Base-by-base conservation (phyloP, 192 early-diverging fungal genomes). In the Podila epicladia region DNA sequence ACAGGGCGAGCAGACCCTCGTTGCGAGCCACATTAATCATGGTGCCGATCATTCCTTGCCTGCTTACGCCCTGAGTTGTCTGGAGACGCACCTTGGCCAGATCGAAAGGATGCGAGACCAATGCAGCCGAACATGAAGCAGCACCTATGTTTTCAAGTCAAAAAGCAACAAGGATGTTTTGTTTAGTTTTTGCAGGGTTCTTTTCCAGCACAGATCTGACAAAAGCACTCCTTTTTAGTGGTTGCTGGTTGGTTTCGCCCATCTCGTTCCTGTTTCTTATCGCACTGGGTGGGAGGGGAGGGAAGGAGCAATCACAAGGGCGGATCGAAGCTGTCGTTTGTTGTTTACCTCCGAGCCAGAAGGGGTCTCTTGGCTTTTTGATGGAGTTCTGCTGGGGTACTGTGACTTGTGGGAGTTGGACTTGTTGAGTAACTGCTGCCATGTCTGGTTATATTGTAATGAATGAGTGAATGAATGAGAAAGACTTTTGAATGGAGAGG, bases 51-150 rank as follows among this genome's bases (percentile, higher is more conserved):
- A 94, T 87, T 41, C 92, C 92, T 38, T 58, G 83, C 49, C 71
- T 78, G 3, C 64, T 79, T 20, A 83, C 74, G 4, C 91, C 91
- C 33, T 93, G 93, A 29, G 85, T 86, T 17, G 95, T 99, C 76
- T 99, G 97, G 55, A 97, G 79, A 11, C 96, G 91, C 31, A 99
- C 97, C 78, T 98, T 97, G 62, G 93, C 86, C 50, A 96, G 86
- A 79, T 97, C 95, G 57, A 98, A 87, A 58, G 94, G 92, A 79
- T 97, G 93, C 0, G 91, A 91, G 33, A 93, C 90, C 12, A 91
- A 82, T 29, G 88, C 88, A 1, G 90, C 89, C 15, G 82, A 48
- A 45, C 87, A 88, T 38, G 90, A 86, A 35, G 90, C 88, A 5
- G 86, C 88, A 37, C 86, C 87, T 79, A 53, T 35, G 19, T 28